Percentiles rank a stretch among this genome's conserved stretches.
Conservation (phyloP, 148 eudicot genomes). For the Mesembryanthemum crystallinum region DNA sequence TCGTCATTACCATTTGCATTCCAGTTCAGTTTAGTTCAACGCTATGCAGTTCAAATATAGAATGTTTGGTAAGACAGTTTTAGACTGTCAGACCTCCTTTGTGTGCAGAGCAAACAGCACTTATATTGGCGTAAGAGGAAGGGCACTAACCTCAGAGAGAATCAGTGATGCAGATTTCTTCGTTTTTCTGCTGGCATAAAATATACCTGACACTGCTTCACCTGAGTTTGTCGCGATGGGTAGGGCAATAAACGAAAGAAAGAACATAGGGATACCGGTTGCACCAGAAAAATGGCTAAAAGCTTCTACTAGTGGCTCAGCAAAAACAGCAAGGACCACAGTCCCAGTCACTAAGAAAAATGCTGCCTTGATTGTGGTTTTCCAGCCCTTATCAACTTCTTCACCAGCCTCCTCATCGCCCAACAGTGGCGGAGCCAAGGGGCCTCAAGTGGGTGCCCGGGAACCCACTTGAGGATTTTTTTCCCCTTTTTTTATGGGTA, state of each 20-base stretch:
- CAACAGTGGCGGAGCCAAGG: too few relatives aligned
- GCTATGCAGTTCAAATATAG: too few relatives aligned
- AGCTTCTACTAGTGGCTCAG: slow-evolving; percentile 90
- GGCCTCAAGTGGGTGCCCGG: too few relatives aligned
- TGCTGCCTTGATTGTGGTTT: slow-evolving; percentile 54
- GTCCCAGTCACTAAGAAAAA: slow-evolving; percentile 62
- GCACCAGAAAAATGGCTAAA: slow-evolving; percentile 78
- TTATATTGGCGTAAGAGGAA: not conserved
- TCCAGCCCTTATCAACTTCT: slow-evolving; percentile 50
- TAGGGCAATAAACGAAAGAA: slow-evolving; percentile 78
- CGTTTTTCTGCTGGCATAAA: slow-evolving; percentile 76
- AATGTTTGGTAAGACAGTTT: too few relatives aligned
- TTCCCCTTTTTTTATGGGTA: too few relatives aligned
- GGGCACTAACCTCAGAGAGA: slow-evolving; percentile 72
- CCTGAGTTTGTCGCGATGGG: slow-evolving; percentile 93
- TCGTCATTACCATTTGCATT: too few relatives aligned
- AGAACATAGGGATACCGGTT: slow-evolving; percentile 85
- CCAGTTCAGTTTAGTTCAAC: too few relatives aligned
- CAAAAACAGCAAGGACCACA: slow-evolving; percentile 70
- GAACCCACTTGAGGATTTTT: too few relatives aligned
- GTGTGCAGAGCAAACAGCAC: too few relatives aligned
- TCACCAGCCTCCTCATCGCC: slow-evolving; percentile 52
- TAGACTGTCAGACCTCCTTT: too few relatives aligned
- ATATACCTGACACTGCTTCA: slow-evolving; percentile 88
- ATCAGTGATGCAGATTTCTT: slow-evolving; percentile 79